Evolutionary conservation across 495 filamentous ascomycete species (phyloP).

Genomic region (Collariella sp.): DNA sequence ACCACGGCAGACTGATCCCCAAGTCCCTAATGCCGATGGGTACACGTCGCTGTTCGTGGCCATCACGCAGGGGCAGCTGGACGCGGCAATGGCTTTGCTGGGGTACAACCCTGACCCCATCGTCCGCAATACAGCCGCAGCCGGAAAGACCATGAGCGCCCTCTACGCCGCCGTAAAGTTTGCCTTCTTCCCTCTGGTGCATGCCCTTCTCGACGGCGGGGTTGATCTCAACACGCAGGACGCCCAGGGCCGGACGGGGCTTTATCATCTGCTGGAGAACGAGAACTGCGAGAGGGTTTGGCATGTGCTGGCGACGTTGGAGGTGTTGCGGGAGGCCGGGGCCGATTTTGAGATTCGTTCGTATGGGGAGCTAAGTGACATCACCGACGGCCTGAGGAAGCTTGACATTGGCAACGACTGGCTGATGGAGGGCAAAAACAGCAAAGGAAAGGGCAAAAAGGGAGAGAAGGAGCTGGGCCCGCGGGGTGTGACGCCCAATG

Average conservation of each 20-base stretch:
- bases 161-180: not conserved
- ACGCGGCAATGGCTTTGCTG: not conserved
- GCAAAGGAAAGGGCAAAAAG: no score
- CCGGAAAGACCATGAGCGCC: not conserved
- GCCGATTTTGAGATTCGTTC: no score
- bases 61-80: not conserved
- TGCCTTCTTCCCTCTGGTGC: not conserved
- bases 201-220: not conserved
- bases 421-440: no score
- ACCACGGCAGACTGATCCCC: not conserved
- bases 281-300: no score
- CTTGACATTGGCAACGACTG: no score
- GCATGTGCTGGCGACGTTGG: no score
- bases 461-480: no score
- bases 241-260: not conserved
- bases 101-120: no score
- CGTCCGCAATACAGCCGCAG: not conserved
- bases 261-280: not conserved
- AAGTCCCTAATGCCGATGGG: not conserved
- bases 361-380: no score
- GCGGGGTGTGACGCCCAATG: no score
- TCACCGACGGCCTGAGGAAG: no score
- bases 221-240: not conserved
- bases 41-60: not conserved
- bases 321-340: no score